Evolutionary conservation across 768 basidiomycete genomes (phyloP), one percentile per base, ranked within the genome.

Genomic region (Xerocomellus chrysenteron): DNA sequence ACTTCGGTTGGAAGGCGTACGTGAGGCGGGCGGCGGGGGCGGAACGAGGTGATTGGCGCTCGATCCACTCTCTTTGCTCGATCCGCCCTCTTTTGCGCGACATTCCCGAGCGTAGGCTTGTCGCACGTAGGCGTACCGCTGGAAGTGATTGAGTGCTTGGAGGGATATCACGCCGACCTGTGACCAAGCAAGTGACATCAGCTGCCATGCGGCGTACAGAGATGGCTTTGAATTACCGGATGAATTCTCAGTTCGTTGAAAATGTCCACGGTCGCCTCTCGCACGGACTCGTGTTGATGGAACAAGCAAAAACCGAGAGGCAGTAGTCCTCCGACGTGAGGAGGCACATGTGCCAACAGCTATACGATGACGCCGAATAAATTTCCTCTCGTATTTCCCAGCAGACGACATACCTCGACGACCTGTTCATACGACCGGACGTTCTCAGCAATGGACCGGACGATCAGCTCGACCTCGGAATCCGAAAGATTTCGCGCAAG

Each of bases 301-400:
- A 98, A 97, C 7, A 98, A 76, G 11, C 92, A 89, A 69, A 97
- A 94, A 35, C 88, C 87, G 37, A 98, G 76, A 26, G 93, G 89
- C 21, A 92, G 74, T 16, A 98, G 78, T 2, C 97, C 96, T 36
- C 92, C 92, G 6, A 78, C 78, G 61, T 92, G 87, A 1, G 87
- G 84, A 12, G 90, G 85, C 33, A 90, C 72, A 49, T 82, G 78
- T 2, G 94, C 82, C 30, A 98, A 76, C n/a, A 98, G 77, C 96
- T 98, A 64, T 33, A 35, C 41, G 8, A 32, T 35, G 33, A 28
- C 13, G 30, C 37, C 43, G 26, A 14, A 36, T 57, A 12, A 54
- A 37, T n/a, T 2, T 32, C 21, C 6, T 24, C 19, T 0, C n/a
- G 0, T 19, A 14, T 19, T 13, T 17, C 13, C 14, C 17, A n/a